Evolutionary conservation across 345 rosid species (phyloP).

Genomic region (Garcia nutans): DNA sequence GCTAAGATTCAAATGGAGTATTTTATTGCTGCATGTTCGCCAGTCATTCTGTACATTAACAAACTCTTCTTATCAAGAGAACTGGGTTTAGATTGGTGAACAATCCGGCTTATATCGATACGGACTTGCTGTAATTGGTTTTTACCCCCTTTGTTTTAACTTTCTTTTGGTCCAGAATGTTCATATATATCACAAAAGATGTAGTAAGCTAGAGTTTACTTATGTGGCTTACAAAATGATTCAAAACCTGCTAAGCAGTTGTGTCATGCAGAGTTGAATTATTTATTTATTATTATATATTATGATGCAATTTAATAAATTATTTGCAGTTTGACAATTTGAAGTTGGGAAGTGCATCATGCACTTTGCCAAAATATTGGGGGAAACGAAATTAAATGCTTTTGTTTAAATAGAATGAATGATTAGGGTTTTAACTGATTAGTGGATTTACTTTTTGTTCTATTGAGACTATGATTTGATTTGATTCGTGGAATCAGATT

Average conservation of each 20-base stretch:
- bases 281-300: too few relatives aligned
- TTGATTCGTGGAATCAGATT: too few relatives aligned
- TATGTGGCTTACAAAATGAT: not conserved
- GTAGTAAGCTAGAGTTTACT: not conserved
- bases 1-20: conserved; percentile 73
- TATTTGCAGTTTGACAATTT: not conserved
- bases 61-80: conserved; percentile 62
- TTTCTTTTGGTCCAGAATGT: too few relatives aligned
- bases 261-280: not conserved
- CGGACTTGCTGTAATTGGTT: not conserved
- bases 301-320: not conserved
- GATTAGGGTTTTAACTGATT: not conserved
- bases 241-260: not conserved
- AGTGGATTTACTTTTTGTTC: too few relatives aligned
- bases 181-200: not conserved
- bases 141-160: not conserved
- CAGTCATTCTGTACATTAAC: conserved; percentile 62
- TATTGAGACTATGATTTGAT: too few relatives aligned
- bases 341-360: not conserved
- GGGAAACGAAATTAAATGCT: not conserved
- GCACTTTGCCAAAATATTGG: not conserved
- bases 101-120: not conserved
- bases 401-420: not conserved
- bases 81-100: conserved; percentile 87
- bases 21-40: conserved; percentile 54